Base-by-base conservation (phyloP, 2,329 filamentous ascomycete genomes). In the Fusarium euwallaceae region DNA sequence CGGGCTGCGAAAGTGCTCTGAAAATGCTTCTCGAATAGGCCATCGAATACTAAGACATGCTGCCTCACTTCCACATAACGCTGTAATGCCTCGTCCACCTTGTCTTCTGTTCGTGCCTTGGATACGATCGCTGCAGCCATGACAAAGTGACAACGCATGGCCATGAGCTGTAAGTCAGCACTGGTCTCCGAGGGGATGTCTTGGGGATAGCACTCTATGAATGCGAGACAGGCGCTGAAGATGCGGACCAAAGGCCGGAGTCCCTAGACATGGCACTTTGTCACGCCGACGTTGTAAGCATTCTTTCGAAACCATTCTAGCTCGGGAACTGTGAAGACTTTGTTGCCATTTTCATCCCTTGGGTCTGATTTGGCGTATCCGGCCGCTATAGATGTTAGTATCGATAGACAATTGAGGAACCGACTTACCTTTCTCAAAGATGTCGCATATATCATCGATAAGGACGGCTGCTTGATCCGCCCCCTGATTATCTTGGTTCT, bases 281-380 rank as follows among this genome's bases (percentile, higher is more conserved):
- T 90, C 6, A 96, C 82, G 0, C 91, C 92, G 8, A 95, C 81
- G 74, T 97, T 97, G 84, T 97, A 97, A 1, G 93, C 88, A 72
- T 94, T 96, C 72, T 92, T 92, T 41, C 92, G 92, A 80, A 97
- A 95, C 95, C 95, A 97, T 75, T 95, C 89, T 4, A 97, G 85
- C 76, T 98, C 95, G 4, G 86, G 81, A 0, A 87, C 67, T 1
- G 88, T 89, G 78, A 95, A 95, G 1, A 87, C 67, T 71, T 83
- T 89, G 36, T 83, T 81, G 10, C 84, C 85, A 20, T 84, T 77
- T 45, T 76, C 80, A 72, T 84, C 84, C 61, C 79, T 84, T 4
- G 78, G 83, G 20, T 80, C 82, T 68, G 82, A 73, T 36, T 84
- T 67, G 22, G 82, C 78, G 64, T 77, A 63, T 29, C 77, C 75